Base-by-base conservation (phyloP, 192 early-diverging fungal genomes). In the Coemansia erecta region DNA sequence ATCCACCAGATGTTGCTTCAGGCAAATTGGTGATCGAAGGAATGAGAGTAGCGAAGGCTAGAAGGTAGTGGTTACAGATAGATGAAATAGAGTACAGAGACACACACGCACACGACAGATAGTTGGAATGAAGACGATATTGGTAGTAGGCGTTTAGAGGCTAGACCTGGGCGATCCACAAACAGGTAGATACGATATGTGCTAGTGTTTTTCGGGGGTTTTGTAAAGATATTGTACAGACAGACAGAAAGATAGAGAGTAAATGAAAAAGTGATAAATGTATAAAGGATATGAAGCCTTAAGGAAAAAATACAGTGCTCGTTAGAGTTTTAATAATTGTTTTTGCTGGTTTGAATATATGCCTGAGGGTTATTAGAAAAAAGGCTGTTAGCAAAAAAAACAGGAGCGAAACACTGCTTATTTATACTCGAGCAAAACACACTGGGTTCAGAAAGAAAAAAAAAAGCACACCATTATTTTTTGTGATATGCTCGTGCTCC, bases 331-430 rank as follows among this genome's bases (percentile, higher is more conserved):
- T 13, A 43, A 17, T 43, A 17, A n/a, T n/a, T 17, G 8, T n/a
- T 43, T 43, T 17, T 44, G 24, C 14, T 26, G 24, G 47, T 24
- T 49, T 26, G 47, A 19, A 26, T 49, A 49, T 26, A 49, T 49
- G 22, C 47, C 47, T 49, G 22, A 49, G n/a, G 47, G 47, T 49
- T 49, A 49, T 49, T 49, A 49, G 47, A 49, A 49, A 49, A 49
- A 24, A 49, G 14, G 22, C 10, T 49, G 47, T 7, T 18, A 47
- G 22, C 2, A 13, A 23, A 26, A 23, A 49, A 49, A 49, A 49
- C 21, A 22, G 24, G 47, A 49, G 47, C 22, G 24, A 26, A 23
- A 49, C 24, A 24, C 47, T 26, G 47, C 2, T 11, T 49, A 49
- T 49, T 49, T 49, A 49, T 49, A 49, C 47, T 49, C 47, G 10